Conservation (phyloP, 352 stramenopile species). For the Phytophthora multivora region DNA sequence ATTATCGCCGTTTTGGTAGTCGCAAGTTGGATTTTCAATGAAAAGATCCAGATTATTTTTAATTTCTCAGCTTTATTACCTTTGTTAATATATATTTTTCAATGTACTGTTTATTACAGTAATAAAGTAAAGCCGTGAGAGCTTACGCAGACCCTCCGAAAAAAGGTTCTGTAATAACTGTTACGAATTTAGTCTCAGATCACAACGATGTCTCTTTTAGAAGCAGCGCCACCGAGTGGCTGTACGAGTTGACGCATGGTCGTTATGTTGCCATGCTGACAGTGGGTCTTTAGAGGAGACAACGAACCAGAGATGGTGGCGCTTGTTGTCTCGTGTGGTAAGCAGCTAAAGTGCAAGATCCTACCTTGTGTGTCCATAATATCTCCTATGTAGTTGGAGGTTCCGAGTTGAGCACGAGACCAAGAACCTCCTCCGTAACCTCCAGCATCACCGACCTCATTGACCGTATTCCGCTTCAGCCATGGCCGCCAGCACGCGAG, state of each 20-base stretch:
- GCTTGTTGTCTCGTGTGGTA: neutral
- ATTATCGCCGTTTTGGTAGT: slow-evolving; percentile 26
- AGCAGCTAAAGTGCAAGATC: neutral
- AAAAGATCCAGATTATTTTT: slow-evolving; percentile 20
- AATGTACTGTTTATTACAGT: neutral
- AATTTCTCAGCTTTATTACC: neutral
- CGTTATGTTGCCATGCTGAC: neutral
- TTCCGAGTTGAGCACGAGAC: too few species aligned
- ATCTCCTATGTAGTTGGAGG: too few species aligned
- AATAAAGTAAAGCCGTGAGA: too few species aligned
- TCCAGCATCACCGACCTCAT: neutral
- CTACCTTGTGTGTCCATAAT: too few species aligned
- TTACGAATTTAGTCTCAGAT: slow-evolving; percentile 4
- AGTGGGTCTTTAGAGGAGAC: too few species aligned
- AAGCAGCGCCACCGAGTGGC: neutral
- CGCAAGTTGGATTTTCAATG: slow-evolving; percentile 26
- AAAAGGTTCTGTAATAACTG: neutral
- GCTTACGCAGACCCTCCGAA: too few species aligned
- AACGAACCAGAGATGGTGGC: neutral
- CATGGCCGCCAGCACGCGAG: neutral
- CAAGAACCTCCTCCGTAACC: neutral
- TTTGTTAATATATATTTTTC: neutral
- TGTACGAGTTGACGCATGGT: slow-evolving; percentile 4
- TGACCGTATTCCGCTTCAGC: neutral
- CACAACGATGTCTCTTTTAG: neutral